phyloP scores from a whole-genome alignment of 345 rosid species.

The Salix koriyanagi region DNA sequence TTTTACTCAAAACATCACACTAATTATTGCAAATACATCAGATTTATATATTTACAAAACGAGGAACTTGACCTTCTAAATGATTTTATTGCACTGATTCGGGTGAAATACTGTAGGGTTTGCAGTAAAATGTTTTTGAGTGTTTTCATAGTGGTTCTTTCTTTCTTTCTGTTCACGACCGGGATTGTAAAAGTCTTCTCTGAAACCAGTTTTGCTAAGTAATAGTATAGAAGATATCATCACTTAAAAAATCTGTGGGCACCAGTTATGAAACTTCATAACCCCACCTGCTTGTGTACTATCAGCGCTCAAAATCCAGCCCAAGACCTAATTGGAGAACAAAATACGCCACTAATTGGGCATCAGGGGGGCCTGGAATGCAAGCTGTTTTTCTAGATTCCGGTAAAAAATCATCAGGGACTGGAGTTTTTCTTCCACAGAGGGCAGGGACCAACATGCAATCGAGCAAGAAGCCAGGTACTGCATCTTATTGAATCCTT shows the following conservation, averaged over 20 bases:
- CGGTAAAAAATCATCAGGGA: conserved; percentile 56
- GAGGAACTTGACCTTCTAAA: neutral
- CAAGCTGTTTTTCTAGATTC: conserved; percentile 75
- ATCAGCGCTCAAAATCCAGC: conserved; percentile 24
- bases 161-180: neutral
- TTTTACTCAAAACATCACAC: no score
- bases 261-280: neutral
- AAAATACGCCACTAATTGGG: conserved; percentile 19
- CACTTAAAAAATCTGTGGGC: neutral
- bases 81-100: neutral
- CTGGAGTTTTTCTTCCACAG: conserved; percentile 83
- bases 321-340: conserved; percentile 13
- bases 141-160: neutral
- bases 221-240: neutral
- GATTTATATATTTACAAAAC: no score
- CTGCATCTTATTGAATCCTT: neutral
- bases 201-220: neutral
- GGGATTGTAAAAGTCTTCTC: neutral
- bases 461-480: conserved; percentile 55
- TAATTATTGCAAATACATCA: no score
- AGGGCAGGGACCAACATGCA: conserved; percentile 34
- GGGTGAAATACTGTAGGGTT: neutral
- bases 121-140: neutral
- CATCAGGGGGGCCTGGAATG: conserved; percentile 55
- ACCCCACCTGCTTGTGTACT: neutral